Evolutionary conservation across 2,329 filamentous ascomycete genomes (phyloP).

Genomic region (Epichloe hybrida): DNA sequence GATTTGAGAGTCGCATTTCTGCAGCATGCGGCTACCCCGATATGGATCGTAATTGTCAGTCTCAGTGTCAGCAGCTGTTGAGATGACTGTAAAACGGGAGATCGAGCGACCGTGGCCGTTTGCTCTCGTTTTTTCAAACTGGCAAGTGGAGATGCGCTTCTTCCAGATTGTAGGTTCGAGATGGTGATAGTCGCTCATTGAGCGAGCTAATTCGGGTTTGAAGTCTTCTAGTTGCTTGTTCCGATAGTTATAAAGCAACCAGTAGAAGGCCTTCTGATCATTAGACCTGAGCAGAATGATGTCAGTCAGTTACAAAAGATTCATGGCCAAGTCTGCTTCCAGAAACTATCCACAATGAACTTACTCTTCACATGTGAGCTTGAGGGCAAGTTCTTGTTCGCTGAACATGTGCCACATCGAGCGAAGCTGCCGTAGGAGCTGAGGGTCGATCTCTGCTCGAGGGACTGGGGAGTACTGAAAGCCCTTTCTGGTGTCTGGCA

Average conservation of each 20-base stretch:
- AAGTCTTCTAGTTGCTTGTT: slow-evolving; percentile 83
- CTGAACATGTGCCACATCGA: slow-evolving; percentile 83
- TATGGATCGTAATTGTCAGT: slow-evolving; percentile 70
- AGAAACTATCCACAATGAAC: slow-evolving; percentile 16
- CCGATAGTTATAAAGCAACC: slow-evolving; percentile 66
- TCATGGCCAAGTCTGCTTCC: background rate
- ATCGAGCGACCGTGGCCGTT: slow-evolving; percentile 39
- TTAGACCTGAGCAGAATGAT: slow-evolving; percentile 46
- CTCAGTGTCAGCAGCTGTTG: slow-evolving; percentile 41
- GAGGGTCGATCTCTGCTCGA: slow-evolving; percentile 58
- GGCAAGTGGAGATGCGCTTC: slow-evolving; percentile 47
- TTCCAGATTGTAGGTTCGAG: slow-evolving; percentile 45
- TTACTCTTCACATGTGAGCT: slow-evolving; percentile 52
- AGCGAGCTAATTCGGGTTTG: slow-evolving; percentile 65
- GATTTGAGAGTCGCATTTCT: slow-evolving; percentile 30
- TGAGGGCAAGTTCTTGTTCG: slow-evolving; percentile 56
- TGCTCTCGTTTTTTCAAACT: slow-evolving; percentile 36
- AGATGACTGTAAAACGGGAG: slow-evolving; percentile 53
- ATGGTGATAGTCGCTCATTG: slow-evolving; percentile 84
- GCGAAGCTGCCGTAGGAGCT: slow-evolving; percentile 72
- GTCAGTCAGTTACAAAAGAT: slow-evolving; percentile 15
- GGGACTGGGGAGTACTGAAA: slow-evolving; percentile 44
- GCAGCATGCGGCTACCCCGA: slow-evolving; percentile 46
- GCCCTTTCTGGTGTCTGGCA: slow-evolving; percentile 45
- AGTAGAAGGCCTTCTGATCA: slow-evolving; percentile 90